phyloP scores from a whole-genome alignment of 768 basidiomycete genomes.

The Gyrodon lividus region DNA sequence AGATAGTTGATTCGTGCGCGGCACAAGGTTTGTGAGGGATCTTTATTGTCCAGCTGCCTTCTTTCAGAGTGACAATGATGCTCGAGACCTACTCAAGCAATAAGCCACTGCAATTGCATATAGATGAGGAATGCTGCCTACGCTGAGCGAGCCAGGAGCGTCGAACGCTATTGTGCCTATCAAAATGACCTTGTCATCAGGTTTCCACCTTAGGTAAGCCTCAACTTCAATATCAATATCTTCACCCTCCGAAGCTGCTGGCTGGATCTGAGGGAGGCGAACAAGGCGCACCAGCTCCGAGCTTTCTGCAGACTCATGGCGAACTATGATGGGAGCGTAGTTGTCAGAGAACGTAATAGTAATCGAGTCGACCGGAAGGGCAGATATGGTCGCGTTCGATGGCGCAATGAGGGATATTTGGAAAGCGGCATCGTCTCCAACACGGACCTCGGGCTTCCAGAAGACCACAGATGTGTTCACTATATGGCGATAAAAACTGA shows the following conservation, averaged over 20 bases:
- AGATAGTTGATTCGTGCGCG: conserved; percentile 32
- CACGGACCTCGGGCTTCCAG: conserved; percentile 61
- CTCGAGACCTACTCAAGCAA: conserved; percentile 33
- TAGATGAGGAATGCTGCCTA: conserved; percentile 31
- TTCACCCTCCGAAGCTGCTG: conserved; percentile 23
- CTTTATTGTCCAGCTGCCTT: conserved; percentile 67
- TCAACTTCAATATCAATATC: conserved; percentile 25
- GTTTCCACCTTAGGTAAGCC: conserved; percentile 57
- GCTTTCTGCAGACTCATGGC: conserved; percentile 35
- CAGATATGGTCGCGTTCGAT: conserved; percentile 44
- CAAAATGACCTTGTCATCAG: conserved; percentile 54
- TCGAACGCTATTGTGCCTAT: conserved; percentile 57
- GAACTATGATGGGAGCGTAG: conserved; percentile 49
- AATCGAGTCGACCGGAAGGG: conserved; percentile 61
- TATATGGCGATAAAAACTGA: conserved; percentile 28
- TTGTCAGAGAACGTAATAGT: conserved; percentile 57
- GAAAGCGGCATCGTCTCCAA: conserved; percentile 66
- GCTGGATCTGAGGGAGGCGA: conserved; percentile 47
- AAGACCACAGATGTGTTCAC: conserved; percentile 70
- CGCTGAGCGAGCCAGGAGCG: conserved; percentile 51
- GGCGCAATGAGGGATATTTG: conserved; percentile 69
- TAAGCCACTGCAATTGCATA: neutral
- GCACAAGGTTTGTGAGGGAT: conserved; percentile 51
- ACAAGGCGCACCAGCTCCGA: conserved; percentile 28
- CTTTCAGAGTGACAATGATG: conserved; percentile 52